Evolutionary conservation across 164 flowering plant species (phyloP).

Genomic region (Sextonia rubra): DNA sequence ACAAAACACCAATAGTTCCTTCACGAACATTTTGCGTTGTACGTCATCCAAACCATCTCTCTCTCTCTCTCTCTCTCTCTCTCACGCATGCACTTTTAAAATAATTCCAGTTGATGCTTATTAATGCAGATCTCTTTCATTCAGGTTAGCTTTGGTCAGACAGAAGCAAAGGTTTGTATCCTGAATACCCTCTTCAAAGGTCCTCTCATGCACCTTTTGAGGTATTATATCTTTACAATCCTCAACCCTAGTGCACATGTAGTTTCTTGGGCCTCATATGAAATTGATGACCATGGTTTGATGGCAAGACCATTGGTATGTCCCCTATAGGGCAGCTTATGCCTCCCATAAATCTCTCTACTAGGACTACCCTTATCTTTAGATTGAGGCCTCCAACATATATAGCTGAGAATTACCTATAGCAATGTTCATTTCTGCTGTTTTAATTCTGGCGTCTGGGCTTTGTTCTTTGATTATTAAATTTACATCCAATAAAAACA

Average conservation of each 20-base stretch:
- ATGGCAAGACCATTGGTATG: neutral
- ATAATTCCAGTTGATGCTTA: neutral
- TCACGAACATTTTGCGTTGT: slow-evolving; percentile 92
- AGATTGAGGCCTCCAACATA: neutral
- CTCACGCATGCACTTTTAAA: too few species aligned
- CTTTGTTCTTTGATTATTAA: too few species aligned
- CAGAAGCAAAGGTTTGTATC: slow-evolving; percentile 89
- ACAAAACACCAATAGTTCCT: slow-evolving; percentile 82
- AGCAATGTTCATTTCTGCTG: neutral
- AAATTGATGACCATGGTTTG: neutral
- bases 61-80: too few species aligned
- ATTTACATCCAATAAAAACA: too few species aligned
- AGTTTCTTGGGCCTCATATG: too few species aligned
- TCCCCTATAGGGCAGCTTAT: too few species aligned
- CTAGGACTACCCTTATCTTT: neutral
- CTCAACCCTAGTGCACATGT: neutral
- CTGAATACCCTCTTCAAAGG: neutral
- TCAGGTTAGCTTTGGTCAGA: slow-evolving; percentile 88
- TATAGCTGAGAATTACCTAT: too few species aligned
- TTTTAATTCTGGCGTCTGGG: too few species aligned
- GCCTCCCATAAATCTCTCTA: neutral
- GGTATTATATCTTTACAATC: neutral
- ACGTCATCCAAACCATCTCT: slow-evolving; percentile 23
- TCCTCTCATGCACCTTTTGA: neutral
- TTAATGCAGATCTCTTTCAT: slow-evolving; percentile 10